Evolutionary conservation across 2,329 filamentous ascomycete species (phyloP).

Genomic region (Plectosphaerella cucumerina): DNA sequence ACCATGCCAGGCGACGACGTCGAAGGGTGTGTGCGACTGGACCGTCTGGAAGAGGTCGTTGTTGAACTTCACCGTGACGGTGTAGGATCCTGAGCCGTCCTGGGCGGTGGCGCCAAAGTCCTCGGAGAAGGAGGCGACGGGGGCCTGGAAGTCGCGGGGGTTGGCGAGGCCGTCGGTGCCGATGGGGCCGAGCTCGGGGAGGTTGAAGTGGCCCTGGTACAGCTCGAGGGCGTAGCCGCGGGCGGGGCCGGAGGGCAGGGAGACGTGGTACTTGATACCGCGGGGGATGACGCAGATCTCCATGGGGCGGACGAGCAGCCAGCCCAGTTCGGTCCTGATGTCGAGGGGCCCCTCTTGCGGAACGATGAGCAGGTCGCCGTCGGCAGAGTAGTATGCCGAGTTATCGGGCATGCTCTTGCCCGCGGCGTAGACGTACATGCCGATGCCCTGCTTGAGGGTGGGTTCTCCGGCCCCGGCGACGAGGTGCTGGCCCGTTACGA

Average conservation of each 20-base stretch:
- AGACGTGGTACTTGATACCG: slow-evolving; percentile 69
- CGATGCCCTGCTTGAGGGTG: slow-evolving; percentile 72
- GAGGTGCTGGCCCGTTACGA: slow-evolving; percentile 58
- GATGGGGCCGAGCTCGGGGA: slow-evolving; percentile 70
- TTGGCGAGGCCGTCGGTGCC: slow-evolving; percentile 74
- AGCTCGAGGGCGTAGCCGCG: slow-evolving; percentile 74
- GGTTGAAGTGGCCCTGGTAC: slow-evolving; percentile 66
- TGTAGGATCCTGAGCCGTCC: slow-evolving; percentile 33
- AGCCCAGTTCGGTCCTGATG: slow-evolving; percentile 73
- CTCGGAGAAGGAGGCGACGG: slow-evolving; percentile 64
- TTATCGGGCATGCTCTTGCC: slow-evolving; percentile 72
- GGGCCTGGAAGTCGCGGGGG: slow-evolving; percentile 69
- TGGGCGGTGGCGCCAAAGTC: slow-evolving; percentile 38
- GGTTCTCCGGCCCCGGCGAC: slow-evolving; percentile 78
- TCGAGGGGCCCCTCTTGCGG: slow-evolving; percentile 70
- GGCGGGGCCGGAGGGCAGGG: slow-evolving; percentile 56
- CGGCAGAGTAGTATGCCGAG: slow-evolving; percentile 78
- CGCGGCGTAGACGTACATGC: slow-evolving; percentile 76
- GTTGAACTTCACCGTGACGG: slow-evolving; percentile 61
- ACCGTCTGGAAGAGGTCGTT: slow-evolving; percentile 61
- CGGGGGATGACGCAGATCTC: slow-evolving; percentile 75
- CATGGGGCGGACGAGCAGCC: slow-evolving; percentile 69
- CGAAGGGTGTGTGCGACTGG: slow-evolving; percentile 71
- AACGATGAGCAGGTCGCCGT: slow-evolving; percentile 75
- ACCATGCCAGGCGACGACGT: slow-evolving; percentile 77